Conservation (phyloP, 768 basidiomycete genomes). For the Leccinum boreale region DNA sequence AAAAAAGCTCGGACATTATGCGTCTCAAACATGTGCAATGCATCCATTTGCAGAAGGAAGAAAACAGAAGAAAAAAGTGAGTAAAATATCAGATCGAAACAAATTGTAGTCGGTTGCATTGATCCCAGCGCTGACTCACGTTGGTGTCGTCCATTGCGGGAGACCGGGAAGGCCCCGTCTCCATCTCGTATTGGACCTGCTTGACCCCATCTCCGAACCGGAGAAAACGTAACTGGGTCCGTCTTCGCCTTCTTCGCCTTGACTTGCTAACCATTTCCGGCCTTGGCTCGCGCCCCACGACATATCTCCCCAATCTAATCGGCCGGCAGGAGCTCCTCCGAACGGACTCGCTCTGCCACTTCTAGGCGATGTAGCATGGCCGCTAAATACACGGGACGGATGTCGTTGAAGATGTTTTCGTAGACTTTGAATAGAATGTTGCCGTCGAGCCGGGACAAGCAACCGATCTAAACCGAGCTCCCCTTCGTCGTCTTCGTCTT, state of each 20-base stretch:
- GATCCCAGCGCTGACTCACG: constrained; percentile 11
- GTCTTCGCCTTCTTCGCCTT: constrained; percentile 29
- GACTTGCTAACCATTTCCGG: constrained; percentile 26
- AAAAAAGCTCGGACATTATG: background rate
- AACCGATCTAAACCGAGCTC: constrained; percentile 66
- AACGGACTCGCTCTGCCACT: constrained; percentile 20
- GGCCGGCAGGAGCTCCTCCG: constrained; percentile 1
- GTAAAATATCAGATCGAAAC: background rate
- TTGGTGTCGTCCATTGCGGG: constrained; percentile 27
- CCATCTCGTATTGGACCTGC: constrained; percentile 25
- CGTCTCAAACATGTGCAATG: constrained; percentile 12
- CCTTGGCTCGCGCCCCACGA: constrained; percentile 22
- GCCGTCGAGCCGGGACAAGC: constrained; percentile 67
- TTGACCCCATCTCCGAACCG: constrained; percentile 12
- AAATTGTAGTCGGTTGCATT: background rate
- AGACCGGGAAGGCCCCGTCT: constrained; percentile 33
- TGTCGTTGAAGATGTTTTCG: constrained; percentile 52
- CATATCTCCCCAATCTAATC: constrained; percentile 16
- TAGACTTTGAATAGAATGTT: constrained; percentile 71
- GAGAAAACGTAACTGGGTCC: constrained; percentile 25
- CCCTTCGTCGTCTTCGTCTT: constrained; percentile 45
- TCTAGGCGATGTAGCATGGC: constrained; percentile 16
- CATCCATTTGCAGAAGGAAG: constrained; percentile 10
- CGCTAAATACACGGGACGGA: constrained; percentile 4
- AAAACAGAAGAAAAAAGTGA: background rate